Base-by-base conservation (phyloP, 257 asterid genomes). In the Apocynum venetum region DNA sequence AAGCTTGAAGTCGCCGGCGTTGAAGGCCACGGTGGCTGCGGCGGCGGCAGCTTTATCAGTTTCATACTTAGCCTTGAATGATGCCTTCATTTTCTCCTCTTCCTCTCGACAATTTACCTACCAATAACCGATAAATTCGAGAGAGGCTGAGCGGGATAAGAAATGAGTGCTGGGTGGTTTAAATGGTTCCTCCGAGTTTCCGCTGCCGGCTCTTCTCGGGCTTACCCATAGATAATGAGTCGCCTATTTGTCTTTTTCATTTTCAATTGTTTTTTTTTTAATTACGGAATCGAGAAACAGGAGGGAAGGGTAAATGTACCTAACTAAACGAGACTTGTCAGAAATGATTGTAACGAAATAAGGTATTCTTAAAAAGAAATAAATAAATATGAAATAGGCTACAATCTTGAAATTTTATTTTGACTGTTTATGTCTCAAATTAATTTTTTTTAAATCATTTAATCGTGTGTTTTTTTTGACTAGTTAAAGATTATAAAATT, bases 1-100 rank as follows among this genome's bases (percentile, higher is more conserved):
- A 83, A 95, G 93, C 89, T 80, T 95, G 82, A 95, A 72, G 84
- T 95, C 98, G 14, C 97, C 96, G 91, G 97, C 94, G 85, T 88
- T 95, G 86, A 88, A 76, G 81, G 90, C 82, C 15, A 95, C 91
- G 25, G 97, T 86, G 80, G 96, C 83, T 81, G 89, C 85, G 77
- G 89, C 86, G 72, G 92, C 91, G 75, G 89, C 85, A 66, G 89
- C 92, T 69, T 89, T 89, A 72, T 94, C 97, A 7, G 92, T 79
- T 78, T 94, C 97, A 70, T 91, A 91, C 77, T 90, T 86, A 49
- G 93, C 92, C 75, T 89, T 94, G 84, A 94, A 85, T 84, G 96
- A 89, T 53, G 92, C 95, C 84, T 91, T 94, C 97, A 91, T 56
- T 64, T 74, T 31, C 36, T 70, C 14, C 44, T 49, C 47, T 56